Percentiles rank a stretch among this genome's conserved stretches.
Conservation (phyloP, 2,329 filamentous ascomycete species). For the Bipolaris cookei region DNA sequence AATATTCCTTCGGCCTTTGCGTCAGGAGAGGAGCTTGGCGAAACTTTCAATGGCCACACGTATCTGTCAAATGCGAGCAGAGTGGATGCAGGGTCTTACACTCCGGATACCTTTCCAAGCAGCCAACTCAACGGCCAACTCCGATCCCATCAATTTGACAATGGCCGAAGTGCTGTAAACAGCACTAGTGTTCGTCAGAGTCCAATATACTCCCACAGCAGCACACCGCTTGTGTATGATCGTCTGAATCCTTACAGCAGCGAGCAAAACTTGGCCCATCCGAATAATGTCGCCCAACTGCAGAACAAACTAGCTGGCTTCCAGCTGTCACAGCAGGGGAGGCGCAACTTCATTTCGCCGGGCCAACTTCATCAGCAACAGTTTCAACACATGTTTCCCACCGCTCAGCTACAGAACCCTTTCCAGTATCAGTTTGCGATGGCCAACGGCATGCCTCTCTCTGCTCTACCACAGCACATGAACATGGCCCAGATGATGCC, state of each 20-base stretch:
- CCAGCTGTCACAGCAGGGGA: slow-evolving; percentile 52
- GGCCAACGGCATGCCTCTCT: slow-evolving; percentile 46
- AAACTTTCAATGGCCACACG: slow-evolving; percentile 32
- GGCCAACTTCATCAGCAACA: slow-evolving; percentile 43
- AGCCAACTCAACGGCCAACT: slow-evolving; percentile 44
- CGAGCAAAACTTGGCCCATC: slow-evolving; percentile 51
- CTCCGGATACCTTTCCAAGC: slow-evolving; percentile 45
- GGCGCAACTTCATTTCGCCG: slow-evolving; percentile 43
- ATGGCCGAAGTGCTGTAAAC: slow-evolving; percentile 53
- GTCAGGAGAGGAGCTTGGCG: slow-evolving; percentile 30
- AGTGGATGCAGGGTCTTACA: slow-evolving; percentile 40
- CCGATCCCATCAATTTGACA: slow-evolving; percentile 50
- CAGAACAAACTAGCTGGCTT: slow-evolving; percentile 59
- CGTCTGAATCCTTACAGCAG: slow-evolving; percentile 52
- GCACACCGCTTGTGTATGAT: slow-evolving; percentile 54
- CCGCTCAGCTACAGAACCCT: slow-evolving; percentile 44
- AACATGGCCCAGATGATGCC: slow-evolving; percentile 46
- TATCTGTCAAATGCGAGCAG: slow-evolving; percentile 33
- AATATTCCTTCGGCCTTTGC: slow-evolving; percentile 32
- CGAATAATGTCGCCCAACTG: slow-evolving; percentile 54
- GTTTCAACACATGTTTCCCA: slow-evolving; percentile 45
- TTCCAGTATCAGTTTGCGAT: slow-evolving; percentile 48
- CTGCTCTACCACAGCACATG: slow-evolving; percentile 43
- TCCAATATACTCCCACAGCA: slow-evolving; percentile 56
- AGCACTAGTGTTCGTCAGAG: slow-evolving; percentile 53